Percentiles rank a stretch among this genome's conserved stretches.
Evolutionary conservation across 805 yeast species (phyloP).

Genomic region (Torulaspora franciscae): DNA sequence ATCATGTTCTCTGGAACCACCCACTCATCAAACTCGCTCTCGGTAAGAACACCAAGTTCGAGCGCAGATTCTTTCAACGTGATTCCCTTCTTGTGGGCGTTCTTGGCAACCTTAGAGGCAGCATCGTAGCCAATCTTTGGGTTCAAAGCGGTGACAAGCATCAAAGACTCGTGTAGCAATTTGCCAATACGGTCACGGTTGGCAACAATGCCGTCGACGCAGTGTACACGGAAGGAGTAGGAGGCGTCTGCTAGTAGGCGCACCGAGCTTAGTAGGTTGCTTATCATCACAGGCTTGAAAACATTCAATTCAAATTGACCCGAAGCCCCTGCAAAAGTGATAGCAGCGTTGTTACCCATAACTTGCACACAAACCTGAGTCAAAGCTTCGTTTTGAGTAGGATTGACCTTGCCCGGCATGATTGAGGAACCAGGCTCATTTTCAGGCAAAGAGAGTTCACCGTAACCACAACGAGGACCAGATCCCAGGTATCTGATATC

Average conservation of each 20-base stretch:
- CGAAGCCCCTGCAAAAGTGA: conserved; percentile 96
- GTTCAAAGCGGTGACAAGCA: conserved; percentile 97
- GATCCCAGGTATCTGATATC: conserved; percentile 97
- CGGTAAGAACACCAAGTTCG: conserved; percentile 78
- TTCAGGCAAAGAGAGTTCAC: conserved; percentile 91
- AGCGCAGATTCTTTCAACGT: conserved; percentile 93
- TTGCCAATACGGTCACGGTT: conserved; percentile 82
- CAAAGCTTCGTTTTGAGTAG: conserved; percentile 97
- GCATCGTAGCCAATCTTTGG: conserved; percentile 98
- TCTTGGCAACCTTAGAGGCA: conserved; percentile 97
- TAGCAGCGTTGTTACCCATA: conserved; percentile 91
- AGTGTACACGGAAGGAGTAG: conserved; percentile 85
- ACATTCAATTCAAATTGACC: conserved; percentile 99
- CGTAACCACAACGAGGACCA: conserved; percentile 99
- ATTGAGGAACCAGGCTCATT: conserved; percentile 99
- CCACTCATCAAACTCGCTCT: conserved; percentile 91
- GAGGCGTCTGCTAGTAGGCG: conserved; percentile 87
- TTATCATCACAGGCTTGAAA: conserved; percentile 92
- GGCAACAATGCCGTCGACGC: conserved; percentile 92
- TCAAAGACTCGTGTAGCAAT: conserved; percentile 86
- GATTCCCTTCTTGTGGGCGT: conserved; percentile 96
- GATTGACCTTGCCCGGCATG: conserved; percentile 99
- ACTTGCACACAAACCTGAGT: conserved; percentile 98
- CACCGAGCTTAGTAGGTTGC: conserved; percentile 81
- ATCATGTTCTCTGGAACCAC: conserved; percentile 97